These are phyloP conservation scores for Xylaria palmicola DNA, from an alignment of 495 filamentous ascomycete genomes.

Conservation along the genomic window DNA sequence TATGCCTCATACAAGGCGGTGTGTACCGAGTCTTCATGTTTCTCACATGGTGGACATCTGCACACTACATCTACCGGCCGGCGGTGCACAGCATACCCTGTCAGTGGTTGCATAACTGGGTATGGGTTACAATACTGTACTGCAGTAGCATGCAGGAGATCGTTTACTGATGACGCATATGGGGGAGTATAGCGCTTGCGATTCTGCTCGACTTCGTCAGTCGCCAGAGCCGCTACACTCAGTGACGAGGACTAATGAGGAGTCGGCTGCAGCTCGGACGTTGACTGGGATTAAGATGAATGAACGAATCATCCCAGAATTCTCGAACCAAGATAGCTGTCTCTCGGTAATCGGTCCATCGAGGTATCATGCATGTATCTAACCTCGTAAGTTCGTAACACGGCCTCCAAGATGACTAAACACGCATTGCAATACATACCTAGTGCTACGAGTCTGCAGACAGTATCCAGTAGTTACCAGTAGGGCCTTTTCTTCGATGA, in stretches of 20 bases:
- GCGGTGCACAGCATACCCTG: neutral
- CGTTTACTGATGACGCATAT: neutral
- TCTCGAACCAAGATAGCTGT: neutral
- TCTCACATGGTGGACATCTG: neutral
- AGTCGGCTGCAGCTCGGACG: neutral
- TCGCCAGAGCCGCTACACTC: too few species aligned
- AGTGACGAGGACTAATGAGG: neutral
- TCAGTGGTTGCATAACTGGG: neutral
- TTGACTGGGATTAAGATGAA: too few species aligned
- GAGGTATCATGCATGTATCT: too few species aligned
- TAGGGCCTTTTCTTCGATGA: neutral
- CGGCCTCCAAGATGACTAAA: too few species aligned
- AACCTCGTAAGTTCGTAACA: too few species aligned
- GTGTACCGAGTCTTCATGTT: neutral
- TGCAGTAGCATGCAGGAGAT: constrained; percentile 3
- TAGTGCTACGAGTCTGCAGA: too few species aligned
- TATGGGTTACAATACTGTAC: neutral
- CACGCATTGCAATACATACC: too few species aligned
- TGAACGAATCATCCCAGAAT: neutral
- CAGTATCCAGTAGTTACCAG: neutral
- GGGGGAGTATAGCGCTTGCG: too few species aligned
- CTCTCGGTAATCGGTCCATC: neutral
- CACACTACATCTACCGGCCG: neutral
- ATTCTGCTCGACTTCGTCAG: too few species aligned
- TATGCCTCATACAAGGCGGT: constrained; percentile 3